These are phyloP conservation scores for Bruguiera sexangula DNA, from an alignment of 345 rosid genomes.

Conservation along the genomic window DNA sequence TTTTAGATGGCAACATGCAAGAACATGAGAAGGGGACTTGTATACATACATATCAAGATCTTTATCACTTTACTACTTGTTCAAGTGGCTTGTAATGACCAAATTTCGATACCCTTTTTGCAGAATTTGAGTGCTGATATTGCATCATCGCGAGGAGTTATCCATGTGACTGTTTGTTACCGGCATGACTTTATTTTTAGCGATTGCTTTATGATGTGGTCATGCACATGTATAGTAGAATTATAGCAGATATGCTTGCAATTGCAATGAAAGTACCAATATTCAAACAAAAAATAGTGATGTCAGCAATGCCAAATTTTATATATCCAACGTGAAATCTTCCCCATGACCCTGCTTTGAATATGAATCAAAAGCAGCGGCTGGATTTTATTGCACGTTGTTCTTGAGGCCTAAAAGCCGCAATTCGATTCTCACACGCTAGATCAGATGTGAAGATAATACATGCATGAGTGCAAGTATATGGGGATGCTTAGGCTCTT, in stretches of 20 bases:
- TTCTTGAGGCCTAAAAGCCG: slow-evolving; percentile 8
- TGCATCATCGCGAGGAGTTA: neutral
- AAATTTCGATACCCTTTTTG: neutral
- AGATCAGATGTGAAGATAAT: neutral
- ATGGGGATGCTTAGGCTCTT: neutral
- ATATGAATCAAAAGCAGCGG: neutral
- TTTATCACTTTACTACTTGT: too few species aligned
- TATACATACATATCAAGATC: neutral
- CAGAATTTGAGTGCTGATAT: neutral
- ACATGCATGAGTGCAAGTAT: neutral
- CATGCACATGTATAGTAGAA: neutral
- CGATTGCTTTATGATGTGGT: slow-evolving; percentile 1
- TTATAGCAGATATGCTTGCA: neutral
- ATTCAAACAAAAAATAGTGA: neutral
- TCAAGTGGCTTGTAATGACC: slow-evolving; percentile 1
- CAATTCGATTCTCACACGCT: slow-evolving; percentile 17
- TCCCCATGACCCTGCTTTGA: neutral
- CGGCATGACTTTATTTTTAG: neutral
- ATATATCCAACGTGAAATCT: neutral
- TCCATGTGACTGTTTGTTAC: neutral
- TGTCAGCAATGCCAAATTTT: neutral
- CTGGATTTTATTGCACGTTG: slow-evolving; percentile 14
- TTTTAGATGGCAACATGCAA: neutral
- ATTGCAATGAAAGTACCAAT: neutral
- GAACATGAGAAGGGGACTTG: neutral